Evolutionary conservation across 495 filamentous ascomycete species (phyloP).

Genomic region (Beverwykella pulmonaria): DNA sequence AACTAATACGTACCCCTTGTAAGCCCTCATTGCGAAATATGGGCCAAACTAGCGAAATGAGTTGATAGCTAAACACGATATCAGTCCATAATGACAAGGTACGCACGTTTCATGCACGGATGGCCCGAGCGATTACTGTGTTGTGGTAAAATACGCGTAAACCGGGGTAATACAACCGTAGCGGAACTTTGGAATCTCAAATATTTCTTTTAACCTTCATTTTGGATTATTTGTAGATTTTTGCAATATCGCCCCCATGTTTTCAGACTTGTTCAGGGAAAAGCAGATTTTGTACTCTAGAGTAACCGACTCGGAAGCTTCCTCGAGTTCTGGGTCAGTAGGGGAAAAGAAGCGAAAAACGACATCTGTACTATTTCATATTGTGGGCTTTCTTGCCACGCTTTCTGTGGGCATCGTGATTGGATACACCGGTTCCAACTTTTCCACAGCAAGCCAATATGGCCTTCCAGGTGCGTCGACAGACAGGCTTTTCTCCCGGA

Average conservation of each 20-base stretch:
- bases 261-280: neutral
- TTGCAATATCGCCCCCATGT: too few species aligned
- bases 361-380: neutral
- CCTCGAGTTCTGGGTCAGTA: neutral
- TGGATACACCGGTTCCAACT: neutral
- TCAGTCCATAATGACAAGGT: neutral
- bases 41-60: neutral
- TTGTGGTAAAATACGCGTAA: neutral
- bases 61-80: neutral
- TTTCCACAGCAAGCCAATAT: neutral
- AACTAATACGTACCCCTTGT: neutral
- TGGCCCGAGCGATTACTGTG: too few species aligned
- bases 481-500: neutral
- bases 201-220: too few species aligned
- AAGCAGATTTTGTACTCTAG: neutral
- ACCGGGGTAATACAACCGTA: neutral
- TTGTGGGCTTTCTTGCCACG: neutral
- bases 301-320: neutral
- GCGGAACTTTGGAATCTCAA: too few species aligned
- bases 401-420: conserved; percentile 2
- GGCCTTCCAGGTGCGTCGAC: neutral
- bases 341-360: neutral
- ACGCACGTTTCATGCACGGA: too few species aligned
- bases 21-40: neutral
- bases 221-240: too few species aligned